These are phyloP conservation scores for Podila verticillata DNA, from an alignment of 192 early-diverging fungal species.

Conservation along the genomic window DNA sequence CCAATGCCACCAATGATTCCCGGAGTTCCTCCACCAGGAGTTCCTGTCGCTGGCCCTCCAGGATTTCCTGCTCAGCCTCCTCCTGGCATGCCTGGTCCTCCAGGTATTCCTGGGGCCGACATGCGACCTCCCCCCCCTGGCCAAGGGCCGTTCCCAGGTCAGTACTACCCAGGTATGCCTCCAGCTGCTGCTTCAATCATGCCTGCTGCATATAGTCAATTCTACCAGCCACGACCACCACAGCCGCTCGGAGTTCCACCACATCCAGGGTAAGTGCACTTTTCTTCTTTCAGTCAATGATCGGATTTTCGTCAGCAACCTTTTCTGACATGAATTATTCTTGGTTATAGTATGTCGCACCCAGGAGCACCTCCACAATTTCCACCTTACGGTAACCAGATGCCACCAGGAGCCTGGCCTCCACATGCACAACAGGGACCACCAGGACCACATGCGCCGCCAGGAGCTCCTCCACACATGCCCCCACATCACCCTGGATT, in stretches of 20 bases:
- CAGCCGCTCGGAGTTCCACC: constrained; percentile 31
- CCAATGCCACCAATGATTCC: constrained; percentile 1
- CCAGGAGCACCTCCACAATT: constrained; percentile 33
- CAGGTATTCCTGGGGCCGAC: constrained; percentile 16
- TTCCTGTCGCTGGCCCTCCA: constrained; percentile 14
- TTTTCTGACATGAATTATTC: not conserved
- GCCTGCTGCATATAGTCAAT: constrained; percentile 67
- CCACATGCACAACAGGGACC: constrained; percentile 18
- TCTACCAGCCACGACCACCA: constrained; percentile 57
- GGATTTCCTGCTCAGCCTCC: constrained; percentile 10
- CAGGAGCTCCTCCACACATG: constrained; percentile 39
- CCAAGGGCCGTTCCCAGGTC: constrained; percentile 41
- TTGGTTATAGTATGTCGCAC: constrained; percentile 36
- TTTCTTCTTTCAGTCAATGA: not conserved
- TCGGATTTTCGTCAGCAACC: not conserved
- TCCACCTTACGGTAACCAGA: constrained; percentile 44
- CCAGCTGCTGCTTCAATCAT: constrained; percentile 56
- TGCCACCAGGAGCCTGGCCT: constrained; percentile 40
- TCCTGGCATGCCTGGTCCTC: constrained; percentile 14
- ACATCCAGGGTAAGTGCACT: constrained; percentile 42
- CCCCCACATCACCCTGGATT: constrained; percentile 60
- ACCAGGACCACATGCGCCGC: not conserved
- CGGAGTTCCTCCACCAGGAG: constrained; percentile 2
- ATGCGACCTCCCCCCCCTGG: constrained; percentile 23
- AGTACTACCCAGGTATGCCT: constrained; percentile 53